Conservation (phyloP, 2,329 filamentous ascomycete genomes). For the Colletotrichum higginsianum region DNA sequence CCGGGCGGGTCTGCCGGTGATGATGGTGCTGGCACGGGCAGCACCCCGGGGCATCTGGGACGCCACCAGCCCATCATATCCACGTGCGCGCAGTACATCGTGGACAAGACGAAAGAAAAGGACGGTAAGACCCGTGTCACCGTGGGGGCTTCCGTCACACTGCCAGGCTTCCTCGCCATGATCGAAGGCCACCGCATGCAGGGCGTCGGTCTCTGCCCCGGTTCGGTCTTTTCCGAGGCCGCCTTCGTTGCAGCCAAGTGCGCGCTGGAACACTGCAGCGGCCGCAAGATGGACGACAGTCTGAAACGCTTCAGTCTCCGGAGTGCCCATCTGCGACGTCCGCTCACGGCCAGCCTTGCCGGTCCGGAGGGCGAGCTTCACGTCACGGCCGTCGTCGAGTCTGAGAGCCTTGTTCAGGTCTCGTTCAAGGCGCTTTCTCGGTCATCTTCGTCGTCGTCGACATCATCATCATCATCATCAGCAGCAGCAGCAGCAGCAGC, state of each 20-base stretch:
- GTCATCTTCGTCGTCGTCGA: not conserved
- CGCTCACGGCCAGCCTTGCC: constrained; percentile 7
- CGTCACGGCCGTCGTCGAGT: constrained; percentile 4
- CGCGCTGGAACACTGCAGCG: not conserved
- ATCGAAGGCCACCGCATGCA: not conserved
- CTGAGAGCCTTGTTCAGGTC: not conserved
- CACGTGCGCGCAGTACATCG: constrained; percentile 1
- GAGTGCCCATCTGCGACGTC: constrained; percentile 10
- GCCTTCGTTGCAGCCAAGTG: constrained; percentile 1
- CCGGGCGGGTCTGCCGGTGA: not conserved
- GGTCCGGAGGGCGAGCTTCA: constrained; percentile 16
- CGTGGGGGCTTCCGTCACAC: not conserved
- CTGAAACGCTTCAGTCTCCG: not conserved
- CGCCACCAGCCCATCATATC: not conserved
- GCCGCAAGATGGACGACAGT: constrained; percentile 13
- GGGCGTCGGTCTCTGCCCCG: constrained; percentile 1
- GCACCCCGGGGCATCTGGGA: not conserved
- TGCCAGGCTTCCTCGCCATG: not conserved
- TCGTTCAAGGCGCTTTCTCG: constrained; percentile 10
- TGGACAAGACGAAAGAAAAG: not conserved
- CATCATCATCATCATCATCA: no score
- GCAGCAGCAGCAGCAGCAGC: not conserved
- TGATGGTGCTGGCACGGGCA: not conserved
- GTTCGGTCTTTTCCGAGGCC: constrained; percentile 1
- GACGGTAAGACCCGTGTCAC: not conserved